A percentile compares a stretch with the other conserved stretches of the same genome.
Conservation (phyloP, 768 basidiomycete genomes). For the Candolleomyces eurysporus region DNA sequence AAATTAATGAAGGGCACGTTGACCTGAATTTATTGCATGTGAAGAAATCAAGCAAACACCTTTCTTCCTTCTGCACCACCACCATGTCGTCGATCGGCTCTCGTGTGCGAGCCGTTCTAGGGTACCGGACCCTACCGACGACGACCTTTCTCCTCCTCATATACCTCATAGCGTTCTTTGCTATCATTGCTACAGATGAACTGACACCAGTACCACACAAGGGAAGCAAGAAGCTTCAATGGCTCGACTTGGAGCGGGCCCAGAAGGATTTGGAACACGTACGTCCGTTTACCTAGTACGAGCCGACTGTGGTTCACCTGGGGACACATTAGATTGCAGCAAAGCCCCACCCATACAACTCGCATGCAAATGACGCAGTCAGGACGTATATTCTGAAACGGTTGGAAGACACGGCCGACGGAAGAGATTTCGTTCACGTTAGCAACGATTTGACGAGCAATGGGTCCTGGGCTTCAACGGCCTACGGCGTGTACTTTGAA, state of each 20-base stretch:
- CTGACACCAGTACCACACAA: constrained; percentile 40
- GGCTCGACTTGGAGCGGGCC: constrained; percentile 50
- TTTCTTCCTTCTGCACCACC: neutral
- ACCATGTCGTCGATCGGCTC: neutral
- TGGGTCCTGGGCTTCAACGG: constrained; percentile 40
- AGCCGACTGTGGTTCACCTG: neutral
- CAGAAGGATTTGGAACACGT: constrained; percentile 59
- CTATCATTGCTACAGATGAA: constrained; percentile 48
- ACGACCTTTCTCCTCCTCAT: constrained; percentile 41
- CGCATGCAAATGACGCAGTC: constrained; percentile 71
- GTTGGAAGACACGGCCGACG: constrained; percentile 43
- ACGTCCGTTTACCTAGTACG: constrained; percentile 12
- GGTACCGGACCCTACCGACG: constrained; percentile 25
- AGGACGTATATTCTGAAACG: constrained; percentile 57
- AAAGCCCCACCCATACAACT: constrained; percentile 75
- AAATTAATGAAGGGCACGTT: constrained; percentile 2
- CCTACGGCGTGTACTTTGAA: constrained; percentile 53
- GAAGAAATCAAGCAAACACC: neutral
- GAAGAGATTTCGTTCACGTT: constrained; percentile 42
- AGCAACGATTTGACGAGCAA: constrained; percentile 39
- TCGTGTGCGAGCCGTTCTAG: constrained; percentile 15
- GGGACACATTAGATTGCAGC: constrained; percentile 47
- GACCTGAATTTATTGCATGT: neutral
- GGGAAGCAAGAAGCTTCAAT: constrained; percentile 32
- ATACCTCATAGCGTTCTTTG: constrained; percentile 46